A percentile compares a stretch with the other conserved stretches of the same genome.
These are phyloP conservation scores for Pyrenophora seminiperda DNA, from an alignment of 2,329 filamentous ascomycete species.

Conservation along the genomic window DNA sequence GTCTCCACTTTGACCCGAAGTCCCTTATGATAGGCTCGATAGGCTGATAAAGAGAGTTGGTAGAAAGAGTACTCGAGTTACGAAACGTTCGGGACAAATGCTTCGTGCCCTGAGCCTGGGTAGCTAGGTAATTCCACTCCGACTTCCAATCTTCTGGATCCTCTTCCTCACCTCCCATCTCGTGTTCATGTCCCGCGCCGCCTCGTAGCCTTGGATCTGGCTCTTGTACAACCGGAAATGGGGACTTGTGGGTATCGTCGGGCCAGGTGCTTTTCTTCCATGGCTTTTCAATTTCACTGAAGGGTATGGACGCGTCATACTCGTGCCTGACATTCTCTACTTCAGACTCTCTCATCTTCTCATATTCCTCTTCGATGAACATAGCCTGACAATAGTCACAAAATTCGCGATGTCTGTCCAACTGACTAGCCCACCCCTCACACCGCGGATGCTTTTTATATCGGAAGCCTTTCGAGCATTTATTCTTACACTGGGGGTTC, in stretches of 20 bases:
- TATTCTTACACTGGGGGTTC: background rate
- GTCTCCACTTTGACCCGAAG: background rate
- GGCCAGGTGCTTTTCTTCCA: background rate
- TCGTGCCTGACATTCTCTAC: background rate
- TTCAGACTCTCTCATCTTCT: background rate
- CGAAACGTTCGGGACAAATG: background rate
- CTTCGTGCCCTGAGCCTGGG: background rate
- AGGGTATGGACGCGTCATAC: constrained; percentile 4
- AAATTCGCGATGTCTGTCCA: constrained; percentile 4
- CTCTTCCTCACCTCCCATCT: background rate
- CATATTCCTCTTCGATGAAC: background rate
- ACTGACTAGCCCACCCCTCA: background rate
- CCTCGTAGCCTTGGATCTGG: constrained; percentile 2
- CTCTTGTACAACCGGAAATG: background rate
- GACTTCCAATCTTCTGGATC: constrained; percentile 5
- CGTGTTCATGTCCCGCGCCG: background rate
- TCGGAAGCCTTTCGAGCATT: background rate
- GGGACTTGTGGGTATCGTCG: background rate
- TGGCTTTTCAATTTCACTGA: background rate
- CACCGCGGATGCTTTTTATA: background rate
- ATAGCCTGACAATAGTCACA: constrained; percentile 4
- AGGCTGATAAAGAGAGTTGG: background rate
- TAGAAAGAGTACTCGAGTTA: constrained; percentile 4
- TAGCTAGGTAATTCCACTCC: constrained; percentile 5
- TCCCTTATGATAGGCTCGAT: background rate